phyloP scores from a whole-genome alignment of 2,329 filamentous ascomycete genomes.

The Huntiella abstrusa region DNA sequence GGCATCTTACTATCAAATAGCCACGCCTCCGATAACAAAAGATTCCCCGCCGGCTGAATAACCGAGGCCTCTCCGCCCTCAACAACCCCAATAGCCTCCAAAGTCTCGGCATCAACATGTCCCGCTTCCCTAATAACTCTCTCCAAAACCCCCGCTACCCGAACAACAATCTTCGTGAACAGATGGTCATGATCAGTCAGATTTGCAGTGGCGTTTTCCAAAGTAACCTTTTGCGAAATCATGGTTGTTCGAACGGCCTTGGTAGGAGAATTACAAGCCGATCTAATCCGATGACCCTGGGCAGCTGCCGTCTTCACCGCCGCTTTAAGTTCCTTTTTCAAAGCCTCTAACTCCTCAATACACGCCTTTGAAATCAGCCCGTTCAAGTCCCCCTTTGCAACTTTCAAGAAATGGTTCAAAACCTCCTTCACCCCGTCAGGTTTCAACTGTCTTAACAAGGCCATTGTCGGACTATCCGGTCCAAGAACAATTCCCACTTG shows the following conservation, averaged over 20 bases:
- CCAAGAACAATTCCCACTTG: constrained; percentile 33
- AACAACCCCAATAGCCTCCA: neutral
- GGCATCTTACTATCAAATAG: constrained; percentile 55
- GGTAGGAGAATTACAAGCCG: constrained; percentile 52
- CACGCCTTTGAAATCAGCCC: constrained; percentile 18
- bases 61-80: constrained; percentile 11
- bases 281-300: constrained; percentile 19
- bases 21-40: constrained; percentile 54
- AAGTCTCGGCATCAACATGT: neutral
- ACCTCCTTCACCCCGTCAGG: constrained; percentile 29
- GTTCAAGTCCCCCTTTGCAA: constrained; percentile 20
- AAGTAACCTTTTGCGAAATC: constrained; percentile 61
- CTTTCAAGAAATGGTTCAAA: constrained; percentile 23
- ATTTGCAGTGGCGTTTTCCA: constrained; percentile 54
- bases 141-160: neutral
- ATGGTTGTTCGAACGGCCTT: constrained; percentile 58
- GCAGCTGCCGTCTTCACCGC: constrained; percentile 23
- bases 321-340: constrained; percentile 17
- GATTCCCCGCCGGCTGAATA: constrained; percentile 20
- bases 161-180: constrained; percentile 47
- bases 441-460: constrained; percentile 40
- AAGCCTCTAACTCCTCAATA: constrained; percentile 15
- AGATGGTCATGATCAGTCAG: constrained; percentile 52
- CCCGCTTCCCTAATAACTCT: constrained; percentile 24
- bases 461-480: constrained; percentile 33